Evolutionary conservation across 192 early-diverging fungal species (phyloP), one percentile per base, ranked within the genome.

Genomic region (Rhizophagus clarus): DNA sequence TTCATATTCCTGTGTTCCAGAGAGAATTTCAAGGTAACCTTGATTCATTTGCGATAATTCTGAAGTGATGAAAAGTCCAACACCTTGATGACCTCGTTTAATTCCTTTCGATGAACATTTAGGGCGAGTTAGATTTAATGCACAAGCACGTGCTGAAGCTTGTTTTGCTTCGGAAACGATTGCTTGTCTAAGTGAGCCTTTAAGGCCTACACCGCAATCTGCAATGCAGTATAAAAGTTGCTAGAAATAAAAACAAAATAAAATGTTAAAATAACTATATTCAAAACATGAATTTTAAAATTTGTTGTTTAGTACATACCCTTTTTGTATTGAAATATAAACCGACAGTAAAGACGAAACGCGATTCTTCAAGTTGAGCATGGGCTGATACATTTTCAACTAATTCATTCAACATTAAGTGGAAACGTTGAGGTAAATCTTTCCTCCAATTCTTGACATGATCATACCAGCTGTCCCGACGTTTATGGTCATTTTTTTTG

Each of bases 301-400:
- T 31, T 34, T 17, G 7, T 20, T 20, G 14, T 24, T 11, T 26
- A 24, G 3, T 40, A 14, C 22, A 6, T 79, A 79, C 77, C 68
- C 61, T 79, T 61, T 79, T 79, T 3, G 47, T 31, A n/a, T 22
- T 29, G 24, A 79, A 71, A 2, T 42, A 61, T 61, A 79, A 79
- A 42, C 77, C 77, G 7, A 20, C 42, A 1, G 77, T 79, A 45
- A 79, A 79, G n/a, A 68, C 70, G 28, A 79, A 79, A 17, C 68
- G 47, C 1, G 14, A 28, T 61, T 47, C 77, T 69, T 61, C 60
- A 17, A 79, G 37, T 69, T 79, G 24, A 45, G 77, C 77, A 37
- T 79, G 77, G 12, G 77, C 77, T 9, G 77, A 71, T n/a, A 79
- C 68, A 71, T 79, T 79, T 40, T 79, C 77, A 10, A 79, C 77